Evolutionary conservation across 2,329 filamentous ascomycete species (phyloP).

Genomic region (Lachnellula willkommii): DNA sequence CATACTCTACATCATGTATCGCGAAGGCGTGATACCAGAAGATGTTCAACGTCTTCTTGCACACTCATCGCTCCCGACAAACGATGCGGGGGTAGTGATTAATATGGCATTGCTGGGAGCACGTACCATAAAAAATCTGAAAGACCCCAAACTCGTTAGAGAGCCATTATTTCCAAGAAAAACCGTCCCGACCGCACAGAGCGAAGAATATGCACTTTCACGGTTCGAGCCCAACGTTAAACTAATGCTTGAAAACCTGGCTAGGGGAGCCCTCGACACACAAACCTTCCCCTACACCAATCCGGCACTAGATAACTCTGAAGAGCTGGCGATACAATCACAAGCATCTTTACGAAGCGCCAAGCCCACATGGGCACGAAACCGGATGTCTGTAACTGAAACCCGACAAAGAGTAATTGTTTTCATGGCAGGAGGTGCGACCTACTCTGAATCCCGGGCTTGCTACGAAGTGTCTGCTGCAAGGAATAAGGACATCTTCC

Average conservation of each 20-base stretch:
- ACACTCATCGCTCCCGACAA: constrained; percentile 71
- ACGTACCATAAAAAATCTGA: constrained; percentile 64
- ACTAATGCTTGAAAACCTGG: constrained; percentile 71
- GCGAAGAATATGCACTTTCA: constrained; percentile 79
- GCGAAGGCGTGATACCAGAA: constrained; percentile 75
- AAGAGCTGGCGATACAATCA: constrained; percentile 48
- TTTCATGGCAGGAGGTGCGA: constrained; percentile 92
- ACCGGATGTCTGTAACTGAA: constrained; percentile 67
- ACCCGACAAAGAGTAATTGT: constrained; percentile 87
- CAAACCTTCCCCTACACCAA: constrained; percentile 67
- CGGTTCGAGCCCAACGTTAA: constrained; percentile 80
- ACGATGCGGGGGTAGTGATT: constrained; percentile 65
- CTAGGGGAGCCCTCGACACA: constrained; percentile 62
- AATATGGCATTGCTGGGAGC: constrained; percentile 82
- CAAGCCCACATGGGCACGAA: constrained; percentile 92
- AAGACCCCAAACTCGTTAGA: constrained; percentile 64
- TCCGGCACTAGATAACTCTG: constrained; percentile 59
- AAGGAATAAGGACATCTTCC: constrained; percentile 74
- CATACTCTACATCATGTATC: constrained; percentile 78
- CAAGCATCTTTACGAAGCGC: constrained; percentile 80
- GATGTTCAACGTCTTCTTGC: constrained; percentile 80
- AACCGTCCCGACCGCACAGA: constrained; percentile 45
- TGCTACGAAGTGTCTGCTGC: constrained; percentile 81
- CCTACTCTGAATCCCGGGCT: constrained; percentile 79
- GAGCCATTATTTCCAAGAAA: constrained; percentile 70